Evolutionary conservation across 2,329 filamentous ascomycete genomes (phyloP).

Genomic region (Microdochium trichocladiopsis): DNA sequence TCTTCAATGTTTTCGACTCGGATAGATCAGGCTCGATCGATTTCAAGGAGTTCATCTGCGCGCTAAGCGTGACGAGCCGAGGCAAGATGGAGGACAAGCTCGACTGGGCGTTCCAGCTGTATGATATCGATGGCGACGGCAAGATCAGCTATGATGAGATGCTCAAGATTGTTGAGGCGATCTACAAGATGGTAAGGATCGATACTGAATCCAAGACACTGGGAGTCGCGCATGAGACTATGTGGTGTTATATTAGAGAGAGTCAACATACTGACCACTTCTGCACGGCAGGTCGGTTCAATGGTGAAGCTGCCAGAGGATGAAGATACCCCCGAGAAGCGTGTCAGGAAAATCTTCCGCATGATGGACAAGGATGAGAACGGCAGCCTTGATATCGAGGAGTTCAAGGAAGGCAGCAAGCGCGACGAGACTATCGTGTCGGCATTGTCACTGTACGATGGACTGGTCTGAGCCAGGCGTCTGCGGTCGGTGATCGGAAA

Average conservation of each 20-base stretch:
- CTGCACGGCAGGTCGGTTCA: conserved; percentile 68
- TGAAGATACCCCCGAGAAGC: conserved; percentile 98
- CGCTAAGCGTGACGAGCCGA: conserved; percentile 89
- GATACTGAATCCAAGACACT: not conserved
- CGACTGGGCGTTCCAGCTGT: conserved; percentile 98
- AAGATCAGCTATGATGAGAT: conserved; percentile 99
- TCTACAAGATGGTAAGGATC: conserved; percentile 90
- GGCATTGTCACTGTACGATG: conserved; percentile 91
- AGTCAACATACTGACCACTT: conserved; percentile 2
- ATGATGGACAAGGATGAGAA: conserved; percentile 99
- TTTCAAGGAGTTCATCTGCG: conserved; percentile 99
- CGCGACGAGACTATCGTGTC: conserved; percentile 98
- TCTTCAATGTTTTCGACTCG: conserved; percentile 98
- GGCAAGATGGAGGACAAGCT: conserved; percentile 99
- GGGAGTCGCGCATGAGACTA: not conserved
- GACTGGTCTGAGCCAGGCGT: conserved; percentile 59
- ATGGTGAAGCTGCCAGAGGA: conserved; percentile 99
- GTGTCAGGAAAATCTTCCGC: conserved; percentile 94
- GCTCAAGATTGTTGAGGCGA: conserved; percentile 96
- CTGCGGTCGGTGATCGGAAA: not conserved
- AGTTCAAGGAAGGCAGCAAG: conserved; percentile 99
- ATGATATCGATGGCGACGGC: conserved; percentile 97
- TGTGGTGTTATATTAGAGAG: not conserved
- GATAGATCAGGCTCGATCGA: conserved; percentile 97
- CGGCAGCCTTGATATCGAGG: conserved; percentile 89